Percentiles rank a stretch among this genome's conserved stretches.
Conservation (phyloP, 768 basidiomycete species). For the Termitomyces sp. region DNA sequence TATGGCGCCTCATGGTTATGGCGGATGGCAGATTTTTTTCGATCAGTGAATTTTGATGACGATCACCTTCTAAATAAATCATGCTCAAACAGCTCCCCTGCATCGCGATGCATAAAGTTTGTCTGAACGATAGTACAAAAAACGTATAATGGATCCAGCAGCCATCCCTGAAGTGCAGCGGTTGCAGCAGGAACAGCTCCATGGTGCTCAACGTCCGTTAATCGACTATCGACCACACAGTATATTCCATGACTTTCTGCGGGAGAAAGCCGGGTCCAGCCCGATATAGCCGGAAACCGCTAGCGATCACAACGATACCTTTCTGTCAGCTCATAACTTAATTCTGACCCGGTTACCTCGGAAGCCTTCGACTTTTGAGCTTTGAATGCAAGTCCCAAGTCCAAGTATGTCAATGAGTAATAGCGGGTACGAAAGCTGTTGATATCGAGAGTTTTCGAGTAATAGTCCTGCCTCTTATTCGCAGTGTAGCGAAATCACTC, state of each 20-base stretch:
- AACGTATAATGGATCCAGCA: not conserved
- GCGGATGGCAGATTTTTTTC: not conserved
- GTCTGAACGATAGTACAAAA: not conserved
- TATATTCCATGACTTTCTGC: conserved; percentile 40
- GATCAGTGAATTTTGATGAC: not conserved
- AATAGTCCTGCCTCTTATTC: conserved; percentile 44
- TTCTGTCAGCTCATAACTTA: no score
- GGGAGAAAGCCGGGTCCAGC: not conserved
- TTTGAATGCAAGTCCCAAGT: conserved; percentile 44
- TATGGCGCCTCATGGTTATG: not conserved
- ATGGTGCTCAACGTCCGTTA: no score
- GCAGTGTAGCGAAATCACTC: conserved; percentile 54
- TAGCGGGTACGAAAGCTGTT: conserved; percentile 48
- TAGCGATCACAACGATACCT: no score
- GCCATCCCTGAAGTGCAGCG: not conserved
- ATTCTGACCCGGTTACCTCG: conserved; percentile 22
- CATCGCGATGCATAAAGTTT: no score
- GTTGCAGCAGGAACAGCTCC: not conserved
- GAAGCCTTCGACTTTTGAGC: conserved; percentile 18
- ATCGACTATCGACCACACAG: no score
- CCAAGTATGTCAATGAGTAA: conserved; percentile 45
- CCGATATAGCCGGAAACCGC: not conserved
- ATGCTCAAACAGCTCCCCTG: not conserved
- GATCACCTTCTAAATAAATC: not conserved
- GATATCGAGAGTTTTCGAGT: conserved; percentile 52